These are phyloP conservation scores for Borovskyia barvae DNA, from an alignment of 208 protist species.

Conservation along the genomic window DNA sequence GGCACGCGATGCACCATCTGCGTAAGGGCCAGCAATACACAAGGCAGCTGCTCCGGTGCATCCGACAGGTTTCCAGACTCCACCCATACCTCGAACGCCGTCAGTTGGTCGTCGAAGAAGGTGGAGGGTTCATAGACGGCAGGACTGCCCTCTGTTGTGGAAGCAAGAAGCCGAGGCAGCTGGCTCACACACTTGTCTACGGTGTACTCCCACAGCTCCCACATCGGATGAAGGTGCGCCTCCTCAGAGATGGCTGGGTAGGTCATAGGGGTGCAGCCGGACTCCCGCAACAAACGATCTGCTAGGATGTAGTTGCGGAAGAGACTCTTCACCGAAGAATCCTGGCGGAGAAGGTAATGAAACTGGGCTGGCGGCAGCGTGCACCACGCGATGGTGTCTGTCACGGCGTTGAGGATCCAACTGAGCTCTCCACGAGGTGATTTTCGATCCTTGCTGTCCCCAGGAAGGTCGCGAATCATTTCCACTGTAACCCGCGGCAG, in stretches of 20 bases:
- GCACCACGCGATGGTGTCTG: conserved; percentile 99
- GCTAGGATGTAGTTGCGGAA: conserved; percentile 99
- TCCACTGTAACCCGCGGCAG: conserved; percentile 85
- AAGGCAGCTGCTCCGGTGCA: conserved; percentile 96
- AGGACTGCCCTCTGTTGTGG: conserved; percentile 2
- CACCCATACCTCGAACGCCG: conserved; percentile 99
- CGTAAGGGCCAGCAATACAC: conserved; percentile 96
- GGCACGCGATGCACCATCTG: conserved; percentile 91
- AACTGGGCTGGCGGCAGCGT: conserved; percentile 90
- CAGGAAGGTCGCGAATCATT: conserved; percentile 81
- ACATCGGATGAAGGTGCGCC: conserved; percentile 94
- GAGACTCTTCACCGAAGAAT: conserved; percentile 92
- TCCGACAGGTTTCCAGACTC: conserved; percentile 89
- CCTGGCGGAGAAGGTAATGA: conserved; percentile 95
- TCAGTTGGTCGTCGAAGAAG: conserved; percentile 98
- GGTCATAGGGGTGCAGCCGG: conserved; percentile 95
- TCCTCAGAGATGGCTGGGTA: conserved; percentile 92
- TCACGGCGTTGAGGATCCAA: conserved; percentile 99
- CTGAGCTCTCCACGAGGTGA: conserved; percentile 97
- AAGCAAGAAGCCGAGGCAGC: conserved; percentile 75
- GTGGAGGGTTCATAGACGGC: conserved; percentile 74
- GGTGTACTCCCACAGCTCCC: conserved; percentile 95
- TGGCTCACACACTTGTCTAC: conserved; percentile 92
- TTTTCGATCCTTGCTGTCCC: conserved; percentile 72
- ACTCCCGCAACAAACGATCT: conserved; percentile 93